Evolutionary conservation across 2,329 filamentous ascomycete genomes (phyloP).

Genomic region (Arthrobotrys entomopaga): DNA sequence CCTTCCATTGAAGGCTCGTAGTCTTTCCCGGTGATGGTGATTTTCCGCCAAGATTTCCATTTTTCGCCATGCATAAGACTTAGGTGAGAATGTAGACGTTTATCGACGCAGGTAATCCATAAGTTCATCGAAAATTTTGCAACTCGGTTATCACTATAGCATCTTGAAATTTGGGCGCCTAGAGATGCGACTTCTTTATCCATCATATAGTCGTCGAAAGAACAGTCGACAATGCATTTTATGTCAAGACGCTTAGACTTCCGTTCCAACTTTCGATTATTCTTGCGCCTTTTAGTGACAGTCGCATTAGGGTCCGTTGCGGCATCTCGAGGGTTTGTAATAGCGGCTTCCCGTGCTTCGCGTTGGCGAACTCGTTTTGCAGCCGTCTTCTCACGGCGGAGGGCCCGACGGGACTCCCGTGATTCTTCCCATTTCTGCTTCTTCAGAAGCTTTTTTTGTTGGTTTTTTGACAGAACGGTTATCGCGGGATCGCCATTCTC

Average conservation of each 20-base stretch:
- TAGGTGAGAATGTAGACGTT: slow-evolving; percentile 79
- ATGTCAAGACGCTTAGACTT: slow-evolving; percentile 73
- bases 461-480: slow-evolving; percentile 79
- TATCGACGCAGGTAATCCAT: slow-evolving; percentile 80
- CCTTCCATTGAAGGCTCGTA: slow-evolving; percentile 76
- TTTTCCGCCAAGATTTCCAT: slow-evolving; percentile 81
- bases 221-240: slow-evolving; percentile 86
- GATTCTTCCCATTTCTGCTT: slow-evolving; percentile 79
- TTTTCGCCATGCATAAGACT: slow-evolving; percentile 77
- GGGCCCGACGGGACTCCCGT: slow-evolving; percentile 68
- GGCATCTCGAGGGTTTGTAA: slow-evolving; percentile 65
- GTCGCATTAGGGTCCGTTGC: slow-evolving; percentile 62
- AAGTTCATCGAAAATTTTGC: slow-evolving; percentile 76
- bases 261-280: slow-evolving; percentile 60
- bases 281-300: slow-evolving; percentile 59
- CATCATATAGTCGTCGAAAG: slow-evolving; percentile 89
- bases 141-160: slow-evolving; percentile 86
- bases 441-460: slow-evolving; percentile 80
- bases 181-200: slow-evolving; percentile 84
- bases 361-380: slow-evolving; percentile 66
- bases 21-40: slow-evolving; percentile 77
- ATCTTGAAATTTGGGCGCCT: slow-evolving; percentile 82
- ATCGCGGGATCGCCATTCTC: background rate
- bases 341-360: slow-evolving; percentile 67
- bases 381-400: slow-evolving; percentile 64